Evolutionary conservation across 805 yeast species (phyloP).

Genomic region (Candida argentea): DNA sequence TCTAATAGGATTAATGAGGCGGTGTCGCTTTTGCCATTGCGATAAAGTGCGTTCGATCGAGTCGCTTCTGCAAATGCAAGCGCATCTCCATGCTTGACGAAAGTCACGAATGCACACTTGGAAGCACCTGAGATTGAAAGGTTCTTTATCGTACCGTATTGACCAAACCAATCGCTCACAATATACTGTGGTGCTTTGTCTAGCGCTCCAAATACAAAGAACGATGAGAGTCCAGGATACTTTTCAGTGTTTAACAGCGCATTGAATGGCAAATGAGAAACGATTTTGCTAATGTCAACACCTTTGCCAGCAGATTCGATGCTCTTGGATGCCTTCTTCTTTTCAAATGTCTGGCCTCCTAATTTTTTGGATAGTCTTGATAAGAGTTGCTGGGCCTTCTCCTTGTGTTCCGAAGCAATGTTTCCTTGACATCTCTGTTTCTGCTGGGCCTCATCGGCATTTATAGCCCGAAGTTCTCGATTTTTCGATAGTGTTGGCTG

Average conservation of each 20-base stretch:
- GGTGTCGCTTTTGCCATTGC: conserved; percentile 9
- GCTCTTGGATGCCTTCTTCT: conserved; percentile 3
- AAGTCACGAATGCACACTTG: conserved; percentile 55
- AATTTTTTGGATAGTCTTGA: conserved; percentile 33
- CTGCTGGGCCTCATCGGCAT: conserved; percentile 36
- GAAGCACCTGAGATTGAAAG: conserved; percentile 44
- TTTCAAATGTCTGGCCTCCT: conserved; percentile 5
- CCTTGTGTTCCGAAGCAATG: conserved; percentile 4
- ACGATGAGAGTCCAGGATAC: conserved; percentile 36
- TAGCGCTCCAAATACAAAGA: conserved; percentile 69
- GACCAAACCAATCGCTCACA: conserved; percentile 40
- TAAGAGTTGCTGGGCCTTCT: conserved; percentile 41
- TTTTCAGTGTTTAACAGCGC: conserved; percentile 40
- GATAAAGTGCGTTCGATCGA: conserved; percentile 15
- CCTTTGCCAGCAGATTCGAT: conserved; percentile 9
- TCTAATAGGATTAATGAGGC: conserved; percentile 26
- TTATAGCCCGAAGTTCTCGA: conserved; percentile 28
- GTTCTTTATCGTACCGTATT: conserved; percentile 37
- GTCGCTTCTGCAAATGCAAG: conserved; percentile 26
- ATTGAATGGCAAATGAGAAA: conserved; percentile 58
- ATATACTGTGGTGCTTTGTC: conserved; percentile 56
- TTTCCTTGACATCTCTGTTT: too few species aligned
- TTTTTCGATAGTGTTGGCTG: conserved; percentile 5
- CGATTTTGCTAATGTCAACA: conserved; percentile 40
- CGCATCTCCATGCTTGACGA: conserved; percentile 39